Conservation (phyloP, 1,284 basidiomycete species). For the Phlebopus sp. region DNA sequence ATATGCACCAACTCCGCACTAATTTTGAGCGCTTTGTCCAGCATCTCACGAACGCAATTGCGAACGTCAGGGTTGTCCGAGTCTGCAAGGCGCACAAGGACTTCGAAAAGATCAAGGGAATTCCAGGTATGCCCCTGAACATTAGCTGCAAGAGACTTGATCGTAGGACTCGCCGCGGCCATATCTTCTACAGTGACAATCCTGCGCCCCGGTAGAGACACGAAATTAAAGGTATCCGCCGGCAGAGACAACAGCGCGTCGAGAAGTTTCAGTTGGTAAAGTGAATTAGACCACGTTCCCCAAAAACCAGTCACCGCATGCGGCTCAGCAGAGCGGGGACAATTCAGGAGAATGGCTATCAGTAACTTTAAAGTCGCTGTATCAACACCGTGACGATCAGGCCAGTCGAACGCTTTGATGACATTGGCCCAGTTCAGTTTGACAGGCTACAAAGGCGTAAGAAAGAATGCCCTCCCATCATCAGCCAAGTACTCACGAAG, state of each 20-base stretch:
- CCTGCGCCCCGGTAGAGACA: constrained; percentile 75
- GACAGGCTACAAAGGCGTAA: constrained; percentile 44
- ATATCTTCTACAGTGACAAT: constrained; percentile 88
- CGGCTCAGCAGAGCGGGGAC: constrained; percentile 64
- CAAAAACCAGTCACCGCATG: constrained; percentile 82
- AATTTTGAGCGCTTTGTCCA: constrained; percentile 90
- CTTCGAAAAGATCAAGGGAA: constrained; percentile 86
- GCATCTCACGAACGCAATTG: constrained; percentile 79
- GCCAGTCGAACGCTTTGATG: constrained; percentile 75
- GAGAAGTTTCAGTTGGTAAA: constrained; percentile 85
- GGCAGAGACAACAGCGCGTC: constrained; percentile 87
- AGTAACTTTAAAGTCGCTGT: constrained; percentile 79
- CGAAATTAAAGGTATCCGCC: constrained; percentile 89
- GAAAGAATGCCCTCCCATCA: constrained; percentile 10
- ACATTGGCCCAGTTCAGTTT: constrained; percentile 77
- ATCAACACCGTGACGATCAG: constrained; percentile 76
- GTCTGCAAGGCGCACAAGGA: constrained; percentile 76
- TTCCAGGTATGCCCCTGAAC: constrained; percentile 95
- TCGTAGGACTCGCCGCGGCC: constrained; percentile 78
- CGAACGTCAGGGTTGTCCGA: constrained; percentile 71
- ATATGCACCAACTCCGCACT: constrained; percentile 94
- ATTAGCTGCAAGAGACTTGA: constrained; percentile 79
- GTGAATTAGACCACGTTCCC: constrained; percentile 79
- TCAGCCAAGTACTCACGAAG: constrained; percentile 50
- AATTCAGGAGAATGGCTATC: constrained; percentile 75